phyloP scores from a whole-genome alignment of 352 stramenopile species.

The Blastocystis sp. region DNA sequence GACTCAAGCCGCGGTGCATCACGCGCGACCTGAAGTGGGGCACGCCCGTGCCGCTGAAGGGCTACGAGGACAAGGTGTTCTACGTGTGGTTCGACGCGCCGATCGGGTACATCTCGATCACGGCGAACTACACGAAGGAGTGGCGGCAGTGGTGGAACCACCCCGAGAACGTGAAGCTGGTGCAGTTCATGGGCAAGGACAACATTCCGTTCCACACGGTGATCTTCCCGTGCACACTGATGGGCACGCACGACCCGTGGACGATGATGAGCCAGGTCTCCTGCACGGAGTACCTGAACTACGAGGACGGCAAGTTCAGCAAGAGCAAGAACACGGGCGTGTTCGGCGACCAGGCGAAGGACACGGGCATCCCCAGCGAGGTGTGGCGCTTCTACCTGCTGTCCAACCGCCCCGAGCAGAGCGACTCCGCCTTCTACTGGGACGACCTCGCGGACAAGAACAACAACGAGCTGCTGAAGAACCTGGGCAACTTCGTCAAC shows the following conservation, averaged over 20 bases:
- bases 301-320: constrained; percentile 71
- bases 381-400: constrained; percentile 71
- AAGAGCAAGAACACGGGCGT: constrained; percentile 69
- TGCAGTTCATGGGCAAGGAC: constrained; percentile 96
- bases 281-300: constrained; percentile 71
- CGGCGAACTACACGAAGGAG: constrained; percentile 83
- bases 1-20: constrained; percentile 80
- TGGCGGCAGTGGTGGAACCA: constrained; percentile 72
- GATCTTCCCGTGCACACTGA: constrained; percentile 99
- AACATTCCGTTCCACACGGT: constrained; percentile 99
- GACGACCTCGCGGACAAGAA: constrained; percentile 70
- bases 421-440: constrained; percentile 70
- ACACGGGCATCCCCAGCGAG: constrained; percentile 70
- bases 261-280: constrained; percentile 69
- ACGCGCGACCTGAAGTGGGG: constrained; percentile 75
- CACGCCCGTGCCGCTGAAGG: constrained; percentile 70
- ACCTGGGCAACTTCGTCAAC: constrained; percentile 71
- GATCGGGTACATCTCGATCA: constrained; percentile 91
- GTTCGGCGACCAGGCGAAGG: constrained; percentile 70
- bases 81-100: constrained; percentile 99
- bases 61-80: constrained; percentile 76
- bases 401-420: constrained; percentile 67
- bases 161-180: constrained; percentile 68
- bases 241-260: constrained; percentile 86
- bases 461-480: constrained; percentile 71